Percentiles rank a stretch among this genome's conserved stretches.
These are phyloP conservation scores for Acanthamoeba lenticulata DNA, from an alignment of 208 protist species.

Conservation along the genomic window DNA sequence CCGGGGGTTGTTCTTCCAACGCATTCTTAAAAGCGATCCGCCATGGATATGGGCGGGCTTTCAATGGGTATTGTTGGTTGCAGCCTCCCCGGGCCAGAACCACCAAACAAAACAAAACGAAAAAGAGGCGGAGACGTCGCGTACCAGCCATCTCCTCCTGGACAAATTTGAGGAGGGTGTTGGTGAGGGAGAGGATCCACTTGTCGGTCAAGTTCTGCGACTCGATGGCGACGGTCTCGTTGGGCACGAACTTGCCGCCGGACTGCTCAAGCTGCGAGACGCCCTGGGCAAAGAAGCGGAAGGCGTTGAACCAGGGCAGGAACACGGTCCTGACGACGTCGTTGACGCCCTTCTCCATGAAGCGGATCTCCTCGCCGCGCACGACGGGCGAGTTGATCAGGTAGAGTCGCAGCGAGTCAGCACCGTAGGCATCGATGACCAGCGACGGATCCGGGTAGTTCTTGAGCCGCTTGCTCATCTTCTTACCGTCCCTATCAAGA, in stretches of 20 bases:
- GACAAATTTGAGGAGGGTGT: constrained; percentile 96
- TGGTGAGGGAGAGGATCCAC: constrained; percentile 97
- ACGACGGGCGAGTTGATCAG: constrained; percentile 99
- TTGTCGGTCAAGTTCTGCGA: constrained; percentile 97
- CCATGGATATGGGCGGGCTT: background rate
- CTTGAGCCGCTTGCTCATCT: constrained; percentile 99
- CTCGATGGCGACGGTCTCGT: background rate
- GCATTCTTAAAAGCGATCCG: constrained; percentile 10
- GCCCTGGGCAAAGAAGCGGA: constrained; percentile 98
- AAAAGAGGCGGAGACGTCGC: background rate
- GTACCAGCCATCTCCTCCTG: constrained; percentile 93
- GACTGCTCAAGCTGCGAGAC: constrained; percentile 86
- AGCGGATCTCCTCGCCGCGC: constrained; percentile 96
- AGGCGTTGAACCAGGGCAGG: constrained; percentile 98
- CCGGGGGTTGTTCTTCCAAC: constrained; percentile 1
- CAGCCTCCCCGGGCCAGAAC: background rate
- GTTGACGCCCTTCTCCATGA: constrained; percentile 92
- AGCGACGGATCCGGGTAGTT: constrained; percentile 99
- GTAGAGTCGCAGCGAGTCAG: constrained; percentile 99
- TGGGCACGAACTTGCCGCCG: background rate
- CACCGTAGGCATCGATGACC: constrained; percentile 96
- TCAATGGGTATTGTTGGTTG: constrained; percentile 38
- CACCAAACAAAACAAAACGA: background rate
- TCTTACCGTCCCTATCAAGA: constrained; percentile 92
- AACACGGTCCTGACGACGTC: constrained; percentile 98